A percentile compares a stretch with the other conserved stretches of the same genome.
Evolutionary conservation across 2,329 filamentous ascomycete species (phyloP).

Genomic region (Aciculosporium take): DNA sequence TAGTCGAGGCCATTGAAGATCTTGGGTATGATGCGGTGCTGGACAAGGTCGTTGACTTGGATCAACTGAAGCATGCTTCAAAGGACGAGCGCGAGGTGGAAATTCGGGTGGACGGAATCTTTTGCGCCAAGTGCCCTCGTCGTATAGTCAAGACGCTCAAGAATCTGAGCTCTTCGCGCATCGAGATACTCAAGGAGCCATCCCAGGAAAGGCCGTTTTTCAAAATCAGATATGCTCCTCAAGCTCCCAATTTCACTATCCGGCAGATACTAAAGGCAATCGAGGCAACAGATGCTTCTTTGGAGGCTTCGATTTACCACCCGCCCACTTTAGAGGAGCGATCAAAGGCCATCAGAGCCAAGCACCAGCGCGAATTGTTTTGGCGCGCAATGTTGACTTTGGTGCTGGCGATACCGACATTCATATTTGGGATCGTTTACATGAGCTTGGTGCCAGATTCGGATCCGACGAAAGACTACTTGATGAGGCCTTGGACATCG

Average conservation of each 20-base stretch:
- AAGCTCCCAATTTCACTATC: conserved; percentile 56
- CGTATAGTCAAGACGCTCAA: conserved; percentile 40
- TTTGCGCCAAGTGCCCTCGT: conserved; percentile 56
- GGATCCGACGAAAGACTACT: conserved; percentile 43
- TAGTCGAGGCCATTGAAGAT: conserved; percentile 39
- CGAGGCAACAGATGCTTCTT: conserved; percentile 47
- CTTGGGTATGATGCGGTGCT: conserved; percentile 53
- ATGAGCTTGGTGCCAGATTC: conserved; percentile 61
- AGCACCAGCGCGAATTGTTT: conserved; percentile 55
- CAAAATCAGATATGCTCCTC: conserved; percentile 55
- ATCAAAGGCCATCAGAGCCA: conserved; percentile 55
- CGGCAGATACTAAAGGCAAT: conserved; percentile 59
- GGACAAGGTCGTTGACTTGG: conserved; percentile 31
- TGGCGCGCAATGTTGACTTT: conserved; percentile 57
- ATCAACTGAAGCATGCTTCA: conserved; percentile 24
- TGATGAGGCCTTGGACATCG: conserved; percentile 57
- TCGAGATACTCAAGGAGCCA: conserved; percentile 40
- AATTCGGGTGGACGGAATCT: conserved; percentile 57
- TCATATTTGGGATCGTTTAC: conserved; percentile 77
- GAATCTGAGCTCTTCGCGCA: conserved; percentile 31
- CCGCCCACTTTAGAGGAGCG: conserved; percentile 74
- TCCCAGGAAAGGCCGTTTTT: conserved; percentile 52
- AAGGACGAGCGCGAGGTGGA: conserved; percentile 40
- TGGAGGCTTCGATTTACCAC: conserved; percentile 59
- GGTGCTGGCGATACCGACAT: conserved; percentile 62